phyloP scores from a whole-genome alignment of 106 monocot species.

The Acorus calamus region DNA sequence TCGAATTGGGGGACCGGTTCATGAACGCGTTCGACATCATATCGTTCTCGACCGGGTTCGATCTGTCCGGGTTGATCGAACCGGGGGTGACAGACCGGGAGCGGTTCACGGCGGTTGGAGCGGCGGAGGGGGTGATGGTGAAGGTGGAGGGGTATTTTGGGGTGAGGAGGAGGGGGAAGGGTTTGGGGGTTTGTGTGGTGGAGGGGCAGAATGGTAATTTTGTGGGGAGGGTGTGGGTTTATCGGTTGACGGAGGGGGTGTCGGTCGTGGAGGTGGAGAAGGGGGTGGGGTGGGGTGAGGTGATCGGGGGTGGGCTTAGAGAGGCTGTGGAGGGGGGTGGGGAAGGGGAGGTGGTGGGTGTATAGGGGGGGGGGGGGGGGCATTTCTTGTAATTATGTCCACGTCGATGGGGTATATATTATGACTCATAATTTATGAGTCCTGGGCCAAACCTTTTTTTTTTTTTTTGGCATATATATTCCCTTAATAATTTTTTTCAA shows the following conservation, averaged over 20 bases:
- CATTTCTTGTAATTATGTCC: too few relatives aligned
- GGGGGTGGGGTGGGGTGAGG: background rate
- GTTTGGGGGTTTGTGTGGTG: background rate
- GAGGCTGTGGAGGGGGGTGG: background rate
- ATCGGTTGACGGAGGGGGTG: conserved; percentile 5
- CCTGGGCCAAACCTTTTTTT: too few relatives aligned
- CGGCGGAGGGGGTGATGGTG: conserved; percentile 13
- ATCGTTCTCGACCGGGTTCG: conserved; percentile 7
- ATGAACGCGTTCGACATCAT: conserved; percentile 20
- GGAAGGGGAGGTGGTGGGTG: too few relatives aligned
- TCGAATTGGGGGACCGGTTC: background rate
- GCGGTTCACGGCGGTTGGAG: conserved; percentile 21
- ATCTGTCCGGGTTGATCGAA: conserved; percentile 13
- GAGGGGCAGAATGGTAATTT: conserved; percentile 27
- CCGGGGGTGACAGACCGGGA: conserved; percentile 6
- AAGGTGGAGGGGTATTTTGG: conserved; percentile 6
- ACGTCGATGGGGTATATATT: too few relatives aligned
- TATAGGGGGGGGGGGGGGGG: too few relatives aligned
- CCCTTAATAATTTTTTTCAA: too few relatives aligned
- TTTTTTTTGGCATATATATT: too few relatives aligned
- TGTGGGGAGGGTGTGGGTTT: conserved; percentile 8
- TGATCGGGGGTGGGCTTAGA: background rate
- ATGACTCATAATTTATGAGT: too few relatives aligned
- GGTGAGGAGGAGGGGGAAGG: conserved; percentile 9
- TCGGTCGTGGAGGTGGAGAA: conserved; percentile 24